Evolutionary conservation across 306 rosid species (phyloP).

Genomic region (Vigna nakashimae): DNA sequence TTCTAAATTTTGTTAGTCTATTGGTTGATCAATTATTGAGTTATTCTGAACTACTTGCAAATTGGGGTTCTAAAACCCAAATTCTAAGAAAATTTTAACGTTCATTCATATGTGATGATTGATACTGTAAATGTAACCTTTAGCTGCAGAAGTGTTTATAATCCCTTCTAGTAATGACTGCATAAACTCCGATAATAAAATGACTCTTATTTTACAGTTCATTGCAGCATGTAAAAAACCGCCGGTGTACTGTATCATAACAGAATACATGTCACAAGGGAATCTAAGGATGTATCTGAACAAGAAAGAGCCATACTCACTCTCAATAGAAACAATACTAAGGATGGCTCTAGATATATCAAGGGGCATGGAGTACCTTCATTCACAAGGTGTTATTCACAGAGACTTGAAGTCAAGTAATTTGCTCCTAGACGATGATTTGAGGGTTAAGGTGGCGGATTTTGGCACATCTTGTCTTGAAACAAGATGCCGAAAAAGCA

Average conservation of each 20-base stretch:
- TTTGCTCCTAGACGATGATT: conserved; percentile 86
- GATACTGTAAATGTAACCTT: background rate
- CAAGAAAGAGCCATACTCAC: conserved; percentile 93
- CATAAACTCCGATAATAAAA: conserved; percentile 4
- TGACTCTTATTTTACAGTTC: conserved; percentile 60
- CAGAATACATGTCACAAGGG: conserved; percentile 96
- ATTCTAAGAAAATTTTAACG: background rate
- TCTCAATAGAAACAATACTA: conserved; percentile 76
- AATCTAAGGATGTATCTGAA: conserved; percentile 90
- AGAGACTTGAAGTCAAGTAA: conserved; percentile 86
- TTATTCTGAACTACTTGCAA: background rate
- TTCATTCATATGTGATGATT: background rate
- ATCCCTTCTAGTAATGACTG: conserved; percentile 19
- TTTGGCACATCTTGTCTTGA: conserved; percentile 96
- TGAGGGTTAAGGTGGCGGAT: conserved; percentile 93
- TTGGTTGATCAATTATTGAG: too few species aligned
- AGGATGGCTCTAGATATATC: conserved; percentile 90
- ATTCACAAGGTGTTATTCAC: conserved; percentile 92
- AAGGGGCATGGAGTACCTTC: conserved; percentile 92
- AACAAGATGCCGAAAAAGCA: conserved; percentile 72
- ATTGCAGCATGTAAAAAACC: conserved; percentile 94
- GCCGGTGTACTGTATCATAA: conserved; percentile 86
- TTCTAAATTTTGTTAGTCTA: too few species aligned
- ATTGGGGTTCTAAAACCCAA: background rate
- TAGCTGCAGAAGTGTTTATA: background rate